These are phyloP conservation scores for Ceratobasidium papillatum DNA, from an alignment of 1,284 basidiomycete species.

Conservation along the genomic window DNA sequence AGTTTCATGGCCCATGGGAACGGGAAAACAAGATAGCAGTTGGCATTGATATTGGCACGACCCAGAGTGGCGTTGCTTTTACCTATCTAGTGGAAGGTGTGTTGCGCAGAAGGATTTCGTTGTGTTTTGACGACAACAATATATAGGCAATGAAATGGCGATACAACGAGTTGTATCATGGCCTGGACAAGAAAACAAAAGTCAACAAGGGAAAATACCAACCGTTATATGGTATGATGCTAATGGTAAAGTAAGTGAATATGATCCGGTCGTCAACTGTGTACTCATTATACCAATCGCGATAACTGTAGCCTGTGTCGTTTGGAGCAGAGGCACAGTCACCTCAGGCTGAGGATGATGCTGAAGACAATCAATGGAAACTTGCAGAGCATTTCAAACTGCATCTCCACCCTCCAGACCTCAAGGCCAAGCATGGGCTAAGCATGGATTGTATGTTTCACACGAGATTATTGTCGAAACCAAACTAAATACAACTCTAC, in stretches of 20 bases:
- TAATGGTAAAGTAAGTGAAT: neutral
- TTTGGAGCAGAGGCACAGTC: slow-evolving; percentile 35
- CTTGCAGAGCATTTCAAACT: slow-evolving; percentile 35
- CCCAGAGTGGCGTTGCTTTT: slow-evolving; percentile 4
- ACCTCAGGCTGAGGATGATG: neutral
- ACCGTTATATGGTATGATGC: slow-evolving; percentile 35
- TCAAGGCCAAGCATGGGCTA: neutral
- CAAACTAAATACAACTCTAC: neutral
- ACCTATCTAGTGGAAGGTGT: slow-evolving; percentile 2
- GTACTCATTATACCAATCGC: neutral
- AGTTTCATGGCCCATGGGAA: slow-evolving; percentile 23
- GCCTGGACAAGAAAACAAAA: slow-evolving; percentile 33
- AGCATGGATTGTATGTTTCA: neutral
- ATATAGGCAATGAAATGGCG: neutral
- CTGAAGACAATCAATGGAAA: slow-evolving; percentile 12
- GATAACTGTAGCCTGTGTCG: slow-evolving; percentile 8
- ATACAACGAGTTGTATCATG: slow-evolving; percentile 17
- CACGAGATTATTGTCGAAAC: neutral
- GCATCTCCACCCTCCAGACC: slow-evolving; percentile 29
- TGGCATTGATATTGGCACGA: slow-evolving; percentile 24
- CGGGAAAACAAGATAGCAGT: slow-evolving; percentile 15
- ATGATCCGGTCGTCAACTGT: neutral
- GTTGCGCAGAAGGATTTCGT: neutral
- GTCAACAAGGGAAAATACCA: slow-evolving; percentile 26
- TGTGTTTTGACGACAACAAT: neutral